Percentiles rank a stretch among this genome's conserved stretches.
These are phyloP conservation scores for Dactylella cylindrospora DNA, from an alignment of 2,329 filamentous ascomycete species.

Conservation along the genomic window DNA sequence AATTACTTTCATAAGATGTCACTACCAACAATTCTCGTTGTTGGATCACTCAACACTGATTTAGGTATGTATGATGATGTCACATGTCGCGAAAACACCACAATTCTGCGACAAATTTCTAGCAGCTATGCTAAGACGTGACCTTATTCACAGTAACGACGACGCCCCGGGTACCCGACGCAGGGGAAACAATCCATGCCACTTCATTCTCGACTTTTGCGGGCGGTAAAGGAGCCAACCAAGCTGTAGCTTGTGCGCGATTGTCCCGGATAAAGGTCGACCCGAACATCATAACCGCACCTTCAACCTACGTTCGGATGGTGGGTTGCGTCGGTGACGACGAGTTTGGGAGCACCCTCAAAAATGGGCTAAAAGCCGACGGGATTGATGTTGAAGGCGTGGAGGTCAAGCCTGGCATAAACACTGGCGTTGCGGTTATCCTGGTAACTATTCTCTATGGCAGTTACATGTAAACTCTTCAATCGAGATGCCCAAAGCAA, in stretches of 20 bases:
- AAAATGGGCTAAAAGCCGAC: slow-evolving; percentile 61
- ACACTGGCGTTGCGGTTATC: slow-evolving; percentile 73
- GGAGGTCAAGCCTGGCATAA: slow-evolving; percentile 53
- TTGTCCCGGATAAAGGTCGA: slow-evolving; percentile 61
- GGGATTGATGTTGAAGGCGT: slow-evolving; percentile 65
- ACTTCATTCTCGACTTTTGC: slow-evolving; percentile 75
- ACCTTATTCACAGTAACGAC: slow-evolving; percentile 66
- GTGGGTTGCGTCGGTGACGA: slow-evolving; percentile 72
- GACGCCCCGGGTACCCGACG: slow-evolving; percentile 76
- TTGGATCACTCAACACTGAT: slow-evolving; percentile 94
- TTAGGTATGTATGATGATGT: slow-evolving; percentile 57
- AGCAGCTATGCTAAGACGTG: too few species aligned
- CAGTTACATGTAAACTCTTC: too few species aligned
- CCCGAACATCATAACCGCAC: slow-evolving; percentile 36
- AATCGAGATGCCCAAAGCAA: too few species aligned
- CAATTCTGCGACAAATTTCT: too few species aligned
- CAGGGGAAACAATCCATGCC: slow-evolving; percentile 84
- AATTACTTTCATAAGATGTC: slow-evolving; percentile 44
- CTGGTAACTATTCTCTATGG: slow-evolving; percentile 58
- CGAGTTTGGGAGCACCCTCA: slow-evolving; percentile 64
- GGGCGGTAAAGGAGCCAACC: slow-evolving; percentile 94
- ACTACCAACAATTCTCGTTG: slow-evolving; percentile 65
- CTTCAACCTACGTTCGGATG: slow-evolving; percentile 62
- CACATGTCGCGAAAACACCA: too few species aligned
- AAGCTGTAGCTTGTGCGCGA: slow-evolving; percentile 84